Evolutionary conservation across 2,329 filamentous ascomycete genomes (phyloP).

Genomic region (Nigrospora sphaerica): DNA sequence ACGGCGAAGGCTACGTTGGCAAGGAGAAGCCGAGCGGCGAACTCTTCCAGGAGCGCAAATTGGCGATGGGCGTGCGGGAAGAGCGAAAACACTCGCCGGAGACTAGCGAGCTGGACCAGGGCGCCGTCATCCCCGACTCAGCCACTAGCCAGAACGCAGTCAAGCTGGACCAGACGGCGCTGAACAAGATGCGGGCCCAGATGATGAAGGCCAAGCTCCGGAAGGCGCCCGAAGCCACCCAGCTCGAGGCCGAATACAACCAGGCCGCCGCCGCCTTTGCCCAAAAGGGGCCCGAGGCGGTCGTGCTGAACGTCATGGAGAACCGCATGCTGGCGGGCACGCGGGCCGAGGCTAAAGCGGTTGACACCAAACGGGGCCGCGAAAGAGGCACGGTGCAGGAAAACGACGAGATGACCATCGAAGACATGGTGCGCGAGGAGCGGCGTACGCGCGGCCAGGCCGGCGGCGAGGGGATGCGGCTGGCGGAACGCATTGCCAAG

Average conservation of each 20-base stretch:
- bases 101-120: conserved; percentile 40
- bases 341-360: conserved; percentile 64
- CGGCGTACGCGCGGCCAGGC: conserved; percentile 70
- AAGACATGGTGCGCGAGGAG: conserved; percentile 96
- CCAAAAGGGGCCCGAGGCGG: conserved; percentile 54
- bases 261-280: conserved; percentile 58
- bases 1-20: conserved; percentile 77
- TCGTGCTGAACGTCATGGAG: conserved; percentile 82
- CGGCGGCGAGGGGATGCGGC: conserved; percentile 72
- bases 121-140: conserved; percentile 49
- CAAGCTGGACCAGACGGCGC: conserved; percentile 64
- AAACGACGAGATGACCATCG: conserved; percentile 92
- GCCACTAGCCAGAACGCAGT: conserved; percentile 30
- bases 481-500: conserved; percentile 91
- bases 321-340: conserved; percentile 78
- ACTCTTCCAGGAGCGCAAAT: conserved; percentile 67
- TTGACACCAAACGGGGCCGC: conserved; percentile 73
- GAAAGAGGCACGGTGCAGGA: conserved; percentile 82
- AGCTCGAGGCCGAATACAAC: conserved; percentile 80
- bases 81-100: conserved; percentile 20
- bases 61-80: conserved; percentile 44
- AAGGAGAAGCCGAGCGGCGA: conserved; percentile 86
- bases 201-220: conserved; percentile 94
- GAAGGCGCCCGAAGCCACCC: conserved; percentile 64
- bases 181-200: conserved; percentile 87